phyloP scores from a whole-genome alignment of 331 rosid species.

The Dryas integrifolia region DNA sequence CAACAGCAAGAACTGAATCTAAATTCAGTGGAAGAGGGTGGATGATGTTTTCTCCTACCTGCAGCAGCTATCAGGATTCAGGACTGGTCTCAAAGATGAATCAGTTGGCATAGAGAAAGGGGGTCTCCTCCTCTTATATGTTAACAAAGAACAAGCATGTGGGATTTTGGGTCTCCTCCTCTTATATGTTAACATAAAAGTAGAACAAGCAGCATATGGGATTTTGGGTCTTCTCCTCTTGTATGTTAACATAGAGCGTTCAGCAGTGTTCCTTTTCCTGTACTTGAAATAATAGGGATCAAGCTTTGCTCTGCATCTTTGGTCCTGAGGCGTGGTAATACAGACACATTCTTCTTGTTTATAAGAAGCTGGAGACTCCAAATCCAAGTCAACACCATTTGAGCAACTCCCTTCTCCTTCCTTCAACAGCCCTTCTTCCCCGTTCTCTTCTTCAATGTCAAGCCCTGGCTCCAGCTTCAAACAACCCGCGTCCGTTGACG shows the following conservation, averaged over 20 bases:
- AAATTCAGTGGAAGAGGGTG: background rate
- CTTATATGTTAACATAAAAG: slow-evolving; percentile 8
- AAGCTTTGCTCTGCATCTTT: slow-evolving; percentile 26
- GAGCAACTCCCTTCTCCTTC: slow-evolving; percentile 49
- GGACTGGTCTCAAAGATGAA: slow-evolving; percentile 24
- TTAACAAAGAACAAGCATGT: slow-evolving; percentile 3
- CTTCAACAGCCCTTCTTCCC: slow-evolving; percentile 29
- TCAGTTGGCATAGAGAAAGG: slow-evolving; percentile 7
- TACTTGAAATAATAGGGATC: slow-evolving; percentile 59
- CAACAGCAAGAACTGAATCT: background rate
- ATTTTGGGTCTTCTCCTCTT: slow-evolving; percentile 24
- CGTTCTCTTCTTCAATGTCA: slow-evolving; percentile 31
- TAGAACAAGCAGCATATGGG: background rate
- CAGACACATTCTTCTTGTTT: slow-evolving; percentile 27
- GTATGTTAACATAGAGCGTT: background rate
- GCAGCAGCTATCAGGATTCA: background rate
- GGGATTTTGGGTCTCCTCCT: slow-evolving; percentile 24
- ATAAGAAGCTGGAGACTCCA: slow-evolving; percentile 21
- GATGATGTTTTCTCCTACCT: slow-evolving; percentile 26
- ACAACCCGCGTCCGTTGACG: slow-evolving; percentile 12
- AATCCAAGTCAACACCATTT: slow-evolving; percentile 34
- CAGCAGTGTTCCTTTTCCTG: slow-evolving; percentile 37
- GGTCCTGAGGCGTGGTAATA: slow-evolving; percentile 17
- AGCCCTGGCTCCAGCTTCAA: slow-evolving; percentile 19
- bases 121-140: slow-evolving; percentile 21